phyloP scores from a whole-genome alignment of 306 rosid species.

The Quercus ilex region DNA sequence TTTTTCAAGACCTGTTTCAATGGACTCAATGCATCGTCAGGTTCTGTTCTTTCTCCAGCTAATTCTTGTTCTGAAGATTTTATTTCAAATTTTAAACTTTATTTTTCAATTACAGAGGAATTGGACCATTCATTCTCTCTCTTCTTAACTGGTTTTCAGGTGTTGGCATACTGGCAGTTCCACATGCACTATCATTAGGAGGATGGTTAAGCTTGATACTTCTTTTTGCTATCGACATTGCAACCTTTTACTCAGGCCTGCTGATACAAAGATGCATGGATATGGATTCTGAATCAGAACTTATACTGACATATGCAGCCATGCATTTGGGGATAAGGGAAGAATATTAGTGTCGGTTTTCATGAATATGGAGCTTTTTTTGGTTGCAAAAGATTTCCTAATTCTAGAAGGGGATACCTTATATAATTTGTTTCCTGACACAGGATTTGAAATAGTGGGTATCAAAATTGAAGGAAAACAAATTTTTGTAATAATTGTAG shows the following conservation, averaged over 20 bases:
- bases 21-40: constrained; percentile 25
- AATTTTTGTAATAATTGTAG: constrained; percentile 50
- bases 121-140: background rate
- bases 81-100: too few species aligned
- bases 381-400: constrained; percentile 70
- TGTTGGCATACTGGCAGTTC: constrained; percentile 75
- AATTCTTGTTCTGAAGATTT: too few species aligned
- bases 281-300: constrained; percentile 32
- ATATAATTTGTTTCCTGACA: constrained; percentile 41
- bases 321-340: constrained; percentile 47
- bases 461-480: constrained; percentile 39
- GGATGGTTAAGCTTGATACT: constrained; percentile 56
- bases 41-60: background rate
- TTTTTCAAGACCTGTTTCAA: background rate
- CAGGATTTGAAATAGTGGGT: constrained; percentile 36
- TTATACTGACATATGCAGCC: constrained; percentile 46
- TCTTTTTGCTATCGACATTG: constrained; percentile 26
- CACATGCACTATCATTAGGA: constrained; percentile 79
- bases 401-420: constrained; percentile 85
- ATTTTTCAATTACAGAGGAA: too few species aligned
- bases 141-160: constrained; percentile 37
- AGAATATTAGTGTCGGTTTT: constrained; percentile 26
- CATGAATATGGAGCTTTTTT: constrained; percentile 67
- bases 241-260: constrained; percentile 47
- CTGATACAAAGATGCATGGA: constrained; percentile 59